Percentiles rank a stretch among this genome's conserved stretches.
These are phyloP conservation scores for Arachis hypogaea DNA, from an alignment of 306 rosid genomes.

Conservation along the genomic window DNA sequence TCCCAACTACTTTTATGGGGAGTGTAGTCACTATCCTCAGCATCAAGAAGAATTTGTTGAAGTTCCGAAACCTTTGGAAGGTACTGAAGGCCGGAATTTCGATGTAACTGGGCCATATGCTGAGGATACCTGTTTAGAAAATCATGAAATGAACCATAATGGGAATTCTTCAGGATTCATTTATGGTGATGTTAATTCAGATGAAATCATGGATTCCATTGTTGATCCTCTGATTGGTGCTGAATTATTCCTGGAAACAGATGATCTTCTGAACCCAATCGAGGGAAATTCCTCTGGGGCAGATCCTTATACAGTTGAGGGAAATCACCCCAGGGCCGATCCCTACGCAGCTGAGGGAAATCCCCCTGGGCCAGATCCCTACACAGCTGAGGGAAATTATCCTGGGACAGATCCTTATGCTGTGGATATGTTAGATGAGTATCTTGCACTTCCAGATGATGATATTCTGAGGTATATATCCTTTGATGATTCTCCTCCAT, in stretches of 20 bases:
- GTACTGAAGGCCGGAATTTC: constrained; percentile 32
- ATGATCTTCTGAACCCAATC: constrained; percentile 56
- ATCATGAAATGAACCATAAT: constrained; percentile 39
- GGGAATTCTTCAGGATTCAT: constrained; percentile 38
- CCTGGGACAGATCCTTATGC: neutral
- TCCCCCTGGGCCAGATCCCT: constrained; percentile 28
- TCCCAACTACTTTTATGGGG: constrained; percentile 54
- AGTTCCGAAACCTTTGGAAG: constrained; percentile 48
- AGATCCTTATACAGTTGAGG: too few species aligned
- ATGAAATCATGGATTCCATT: constrained; percentile 41
- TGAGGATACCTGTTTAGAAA: constrained; percentile 32
- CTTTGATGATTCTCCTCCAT: constrained; percentile 62
- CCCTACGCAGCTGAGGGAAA: constrained; percentile 37
- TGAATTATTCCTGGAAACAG: constrained; percentile 65
- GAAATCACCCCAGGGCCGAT: too few species aligned
- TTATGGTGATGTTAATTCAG: constrained; percentile 31
- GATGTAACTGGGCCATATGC: constrained; percentile 47
- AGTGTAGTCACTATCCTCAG: constrained; percentile 59
- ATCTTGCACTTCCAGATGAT: constrained; percentile 57
- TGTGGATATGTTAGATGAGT: constrained; percentile 64
- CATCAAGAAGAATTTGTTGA: constrained; percentile 45
- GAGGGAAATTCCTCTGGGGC: constrained; percentile 38
- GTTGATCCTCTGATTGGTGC: constrained; percentile 42
- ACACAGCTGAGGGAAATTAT: too few species aligned
- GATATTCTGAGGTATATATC: constrained; percentile 52